These are phyloP conservation scores for Dictyostelium firmibasis DNA, from an alignment of 78 protist genomes.

Conservation along the genomic window DNA sequence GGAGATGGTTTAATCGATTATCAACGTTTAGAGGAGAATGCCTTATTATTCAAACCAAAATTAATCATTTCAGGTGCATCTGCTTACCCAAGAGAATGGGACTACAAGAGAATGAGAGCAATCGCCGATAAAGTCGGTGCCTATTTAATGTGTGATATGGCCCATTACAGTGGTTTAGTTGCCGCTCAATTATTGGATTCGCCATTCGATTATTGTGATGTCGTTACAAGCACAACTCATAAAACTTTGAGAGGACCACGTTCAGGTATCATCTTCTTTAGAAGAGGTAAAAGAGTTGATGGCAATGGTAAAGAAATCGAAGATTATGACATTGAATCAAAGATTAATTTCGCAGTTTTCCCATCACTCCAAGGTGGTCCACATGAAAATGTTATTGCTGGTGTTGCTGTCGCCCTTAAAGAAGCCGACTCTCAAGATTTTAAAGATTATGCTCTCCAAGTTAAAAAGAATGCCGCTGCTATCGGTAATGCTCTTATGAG, in stretches of 20 bases:
- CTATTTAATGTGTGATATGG: constrained; percentile 98
- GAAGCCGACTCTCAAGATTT: constrained; percentile 93
- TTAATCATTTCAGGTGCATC: constrained; percentile 96
- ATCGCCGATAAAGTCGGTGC: constrained; percentile 93
- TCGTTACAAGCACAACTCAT: constrained; percentile 99
- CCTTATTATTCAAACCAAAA: constrained; percentile 96
- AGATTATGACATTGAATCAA: constrained; percentile 72
- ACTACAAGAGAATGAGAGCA: constrained; percentile 88
- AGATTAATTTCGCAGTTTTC: constrained; percentile 96
- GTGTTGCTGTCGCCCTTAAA: constrained; percentile 93
- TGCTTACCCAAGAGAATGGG: constrained; percentile 99
- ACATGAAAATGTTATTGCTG: constrained; percentile 99
- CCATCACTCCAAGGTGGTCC: constrained; percentile 99
- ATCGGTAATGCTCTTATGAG: constrained; percentile 88
- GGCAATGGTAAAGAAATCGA: constrained; percentile 25
- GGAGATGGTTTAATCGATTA: constrained; percentile 97
- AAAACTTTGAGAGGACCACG: constrained; percentile 99
- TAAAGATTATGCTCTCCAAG: constrained; percentile 90
- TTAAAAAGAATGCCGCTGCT: constrained; percentile 88
- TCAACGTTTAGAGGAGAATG: constrained; percentile 92
- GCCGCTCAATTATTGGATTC: constrained; percentile 89
- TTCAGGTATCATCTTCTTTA: constrained; percentile 98
- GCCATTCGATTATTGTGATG: constrained; percentile 95
- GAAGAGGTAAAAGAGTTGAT: constrained; percentile 81
- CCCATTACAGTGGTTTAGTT: constrained; percentile 98